Evolutionary conservation across 108 stramenopile genomes (phyloP), one percentile per base, ranked within the genome.

Genomic region (Nannochloropsis gaditana): DNA sequence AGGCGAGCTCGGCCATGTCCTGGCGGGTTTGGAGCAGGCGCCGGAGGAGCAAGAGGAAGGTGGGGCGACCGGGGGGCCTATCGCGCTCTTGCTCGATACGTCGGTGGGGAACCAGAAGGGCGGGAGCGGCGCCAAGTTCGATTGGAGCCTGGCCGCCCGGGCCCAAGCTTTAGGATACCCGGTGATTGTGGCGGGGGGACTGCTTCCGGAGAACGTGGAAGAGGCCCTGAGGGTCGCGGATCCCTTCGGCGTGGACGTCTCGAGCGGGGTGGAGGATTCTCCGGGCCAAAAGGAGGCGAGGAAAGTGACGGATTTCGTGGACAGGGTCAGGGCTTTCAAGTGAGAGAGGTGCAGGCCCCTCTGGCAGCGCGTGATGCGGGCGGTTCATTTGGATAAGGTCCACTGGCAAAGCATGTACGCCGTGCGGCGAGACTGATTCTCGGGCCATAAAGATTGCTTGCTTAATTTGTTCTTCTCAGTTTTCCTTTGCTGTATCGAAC

Each of bases 131-230:
- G 83, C 91, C 21, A 92, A 94, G 6, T 99, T 99, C 86, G 98
- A 99, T 90, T 96, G 95, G 93, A 92, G 85, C 9, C 92, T 98
- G 85, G 96, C 95, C 2, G 90, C 90, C 5, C 73, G 86, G n/a
- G 84, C 21, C 43, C 85, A 86, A 59, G 45, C 45, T 5, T 42
- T 8, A 44, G 87, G 96, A 9, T 82, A 97, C 15, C 98, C 98
- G 4, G 96, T 97, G n/a, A 95, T 99, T 31, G 94, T 99, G 82
- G 98, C 98, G 5, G 98, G 98, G 44, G 98, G 98, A 17, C 90
- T 99, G 81, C 91, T 87, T 9, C 93, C 95, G 19, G 94, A 94
- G 6, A 96, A 96, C 87, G 93, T 96, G 79, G 90, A 83, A 6
- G 93, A 93, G 42, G 94, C 93, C 79, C 94, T 97, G 9, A 44